Percentiles rank a stretch among this genome's conserved stretches.
These are phyloP conservation scores for Microbotryum silenes-acaulis DNA, from an alignment of 1,284 basidiomycete genomes.

Conservation along the genomic window DNA sequence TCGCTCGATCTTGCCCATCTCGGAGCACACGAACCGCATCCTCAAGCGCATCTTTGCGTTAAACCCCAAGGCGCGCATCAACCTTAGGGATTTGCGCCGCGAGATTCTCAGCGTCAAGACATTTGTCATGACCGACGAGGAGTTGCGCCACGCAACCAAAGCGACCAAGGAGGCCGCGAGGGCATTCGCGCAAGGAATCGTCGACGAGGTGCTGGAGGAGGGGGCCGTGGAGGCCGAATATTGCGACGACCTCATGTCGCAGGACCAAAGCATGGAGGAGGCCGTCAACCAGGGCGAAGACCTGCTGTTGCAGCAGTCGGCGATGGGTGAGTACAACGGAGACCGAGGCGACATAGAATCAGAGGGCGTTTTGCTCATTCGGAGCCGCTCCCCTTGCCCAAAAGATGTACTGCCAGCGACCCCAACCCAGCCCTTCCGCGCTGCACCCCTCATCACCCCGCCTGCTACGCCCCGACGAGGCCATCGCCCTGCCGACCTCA, in stretches of 20 bases:
- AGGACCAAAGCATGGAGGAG: constrained; percentile 9
- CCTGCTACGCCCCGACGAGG: constrained; percentile 22
- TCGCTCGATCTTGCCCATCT: constrained; percentile 63
- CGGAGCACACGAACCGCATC: constrained; percentile 50
- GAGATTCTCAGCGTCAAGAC: constrained; percentile 54
- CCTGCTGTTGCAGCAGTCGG: not conserved
- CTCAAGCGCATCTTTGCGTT: constrained; percentile 51
- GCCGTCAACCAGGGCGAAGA: constrained; percentile 4
- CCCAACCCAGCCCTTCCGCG: constrained; percentile 15
- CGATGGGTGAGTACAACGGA: not conserved
- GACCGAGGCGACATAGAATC: not conserved
- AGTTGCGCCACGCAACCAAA: constrained; percentile 45
- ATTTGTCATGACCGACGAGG: constrained; percentile 58
- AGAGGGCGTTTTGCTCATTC: no score
- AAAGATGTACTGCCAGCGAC: constrained; percentile 8
- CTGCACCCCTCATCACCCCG: constrained; percentile 21
- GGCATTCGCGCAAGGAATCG: constrained; percentile 28
- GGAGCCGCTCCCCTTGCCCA: not conserved
- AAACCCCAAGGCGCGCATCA: constrained; percentile 44
- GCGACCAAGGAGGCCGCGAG: constrained; percentile 38
- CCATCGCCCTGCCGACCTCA: constrained; percentile 4
- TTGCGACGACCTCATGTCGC: not conserved
- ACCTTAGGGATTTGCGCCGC: constrained; percentile 55
- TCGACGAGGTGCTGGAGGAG: not conserved
- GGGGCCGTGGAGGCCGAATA: not conserved